Evolutionary conservation across 768 basidiomycete species (phyloP).

Genomic region (Candolleomyces eurysporus): DNA sequence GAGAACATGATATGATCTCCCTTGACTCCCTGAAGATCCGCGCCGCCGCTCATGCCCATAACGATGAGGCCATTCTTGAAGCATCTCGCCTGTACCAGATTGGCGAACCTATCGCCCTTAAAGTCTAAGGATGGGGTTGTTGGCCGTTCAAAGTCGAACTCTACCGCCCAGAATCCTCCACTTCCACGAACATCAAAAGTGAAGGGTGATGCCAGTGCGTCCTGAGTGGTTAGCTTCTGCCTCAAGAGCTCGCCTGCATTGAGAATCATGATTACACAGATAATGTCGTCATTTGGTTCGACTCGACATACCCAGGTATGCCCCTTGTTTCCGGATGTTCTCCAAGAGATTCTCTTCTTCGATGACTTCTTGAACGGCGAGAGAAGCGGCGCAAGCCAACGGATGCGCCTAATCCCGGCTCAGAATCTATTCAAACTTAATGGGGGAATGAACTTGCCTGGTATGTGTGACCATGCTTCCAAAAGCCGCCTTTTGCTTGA

Average conservation of each 20-base stretch:
- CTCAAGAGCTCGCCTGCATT: slow-evolving; percentile 46
- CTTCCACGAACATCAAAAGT: slow-evolving; percentile 81
- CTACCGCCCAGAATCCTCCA: slow-evolving; percentile 82
- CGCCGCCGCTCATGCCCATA: slow-evolving; percentile 74
- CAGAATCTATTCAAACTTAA: not conserved
- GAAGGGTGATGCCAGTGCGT: slow-evolving; percentile 59
- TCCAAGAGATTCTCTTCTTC: slow-evolving; percentile 66
- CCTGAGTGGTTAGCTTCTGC: slow-evolving; percentile 52
- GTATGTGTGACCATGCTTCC: slow-evolving; percentile 87
- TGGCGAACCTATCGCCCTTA: slow-evolving; percentile 56
- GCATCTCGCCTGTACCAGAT: slow-evolving; percentile 67
- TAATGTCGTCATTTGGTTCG: not conserved
- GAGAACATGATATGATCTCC: slow-evolving; percentile 74
- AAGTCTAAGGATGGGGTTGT: slow-evolving; percentile 47
- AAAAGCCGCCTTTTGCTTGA: slow-evolving; percentile 61
- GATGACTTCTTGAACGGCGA: slow-evolving; percentile 80
- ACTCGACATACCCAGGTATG: slow-evolving; percentile 44
- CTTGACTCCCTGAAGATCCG: slow-evolving; percentile 63
- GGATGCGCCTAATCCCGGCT: slow-evolving; percentile 56
- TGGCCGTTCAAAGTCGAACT: slow-evolving; percentile 65
- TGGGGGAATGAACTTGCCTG: slow-evolving; percentile 42
- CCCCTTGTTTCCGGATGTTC: slow-evolving; percentile 59
- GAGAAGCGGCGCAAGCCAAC: slow-evolving; percentile 70
- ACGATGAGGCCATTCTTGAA: slow-evolving; percentile 65
- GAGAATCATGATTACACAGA: not conserved